Evolutionary conservation across 257 asterid species (phyloP).

Genomic region (Rhazya stricta): DNA sequence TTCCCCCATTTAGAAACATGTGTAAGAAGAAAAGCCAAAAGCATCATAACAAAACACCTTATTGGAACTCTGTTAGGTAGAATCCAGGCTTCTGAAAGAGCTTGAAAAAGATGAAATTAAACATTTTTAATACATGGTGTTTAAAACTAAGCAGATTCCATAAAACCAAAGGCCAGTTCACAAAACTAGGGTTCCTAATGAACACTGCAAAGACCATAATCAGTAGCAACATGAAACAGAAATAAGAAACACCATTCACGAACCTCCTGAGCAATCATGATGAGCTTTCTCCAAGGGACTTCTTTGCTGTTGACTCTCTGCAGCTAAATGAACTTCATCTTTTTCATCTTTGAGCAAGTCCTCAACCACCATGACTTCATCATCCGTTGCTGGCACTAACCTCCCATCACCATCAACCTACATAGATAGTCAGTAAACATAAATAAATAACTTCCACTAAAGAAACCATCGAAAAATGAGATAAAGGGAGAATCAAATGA

Average conservation of each 20-base stretch:
- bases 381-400: slow-evolving; percentile 95
- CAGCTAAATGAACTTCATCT: slow-evolving; percentile 28
- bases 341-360: slow-evolving; percentile 65
- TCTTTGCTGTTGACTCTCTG: slow-evolving; percentile 30
- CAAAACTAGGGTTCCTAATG: not conserved
- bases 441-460: not conserved
- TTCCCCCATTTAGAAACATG: slow-evolving; percentile 3
- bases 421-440: slow-evolving; percentile 15
- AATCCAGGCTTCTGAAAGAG: not conserved
- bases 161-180: not conserved
- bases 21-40: not conserved
- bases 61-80: not conserved
- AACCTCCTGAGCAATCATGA: slow-evolving; percentile 45
- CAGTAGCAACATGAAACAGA: not conserved
- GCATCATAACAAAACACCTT: not conserved
- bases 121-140: not conserved
- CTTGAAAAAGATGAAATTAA: not conserved
- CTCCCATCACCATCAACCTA: slow-evolving; percentile 88
- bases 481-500: not conserved
- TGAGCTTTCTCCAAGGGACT: slow-evolving; percentile 25
- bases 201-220: not conserved
- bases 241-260: slow-evolving; percentile 1
- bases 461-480: not conserved
- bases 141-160: not conserved
- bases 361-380: slow-evolving; percentile 74